Conservation (phyloP, 1,139 yeast genomes). For the Yamadazyma dendronema region DNA sequence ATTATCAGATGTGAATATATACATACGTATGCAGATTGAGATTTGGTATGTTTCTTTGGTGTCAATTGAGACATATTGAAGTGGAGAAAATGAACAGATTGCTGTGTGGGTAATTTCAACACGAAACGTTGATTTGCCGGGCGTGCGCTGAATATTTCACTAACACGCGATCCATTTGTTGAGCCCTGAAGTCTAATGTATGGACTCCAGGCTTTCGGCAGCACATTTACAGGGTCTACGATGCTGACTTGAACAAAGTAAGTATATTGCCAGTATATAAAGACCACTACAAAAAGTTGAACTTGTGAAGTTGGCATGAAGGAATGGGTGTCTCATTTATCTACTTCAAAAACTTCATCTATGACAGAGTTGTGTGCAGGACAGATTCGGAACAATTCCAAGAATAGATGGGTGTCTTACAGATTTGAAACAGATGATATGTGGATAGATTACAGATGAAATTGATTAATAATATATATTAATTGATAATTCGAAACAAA, state of each 20-base stretch:
- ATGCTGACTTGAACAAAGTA: too few species aligned
- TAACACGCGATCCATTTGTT: background rate
- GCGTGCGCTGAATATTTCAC: slow-evolving; percentile 1
- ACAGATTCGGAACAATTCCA: too few species aligned
- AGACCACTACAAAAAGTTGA: too few species aligned
- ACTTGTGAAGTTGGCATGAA: too few species aligned
- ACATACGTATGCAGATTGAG: slow-evolving; percentile 68
- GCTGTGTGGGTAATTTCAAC: slow-evolving; percentile 2
- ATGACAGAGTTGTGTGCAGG: too few species aligned
- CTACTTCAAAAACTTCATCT: too few species aligned
- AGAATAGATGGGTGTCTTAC: too few species aligned
- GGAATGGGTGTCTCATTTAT: too few species aligned
- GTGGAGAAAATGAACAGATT: background rate
- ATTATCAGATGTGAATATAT: too few species aligned
- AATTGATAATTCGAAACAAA: background rate
- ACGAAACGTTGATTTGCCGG: background rate
- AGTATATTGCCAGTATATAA: too few species aligned
- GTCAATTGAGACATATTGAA: slow-evolving; percentile 14
- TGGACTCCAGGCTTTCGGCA: background rate
- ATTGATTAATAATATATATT: background rate
- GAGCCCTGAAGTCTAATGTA: background rate
- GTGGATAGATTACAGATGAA: background rate
- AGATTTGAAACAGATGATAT: background rate
- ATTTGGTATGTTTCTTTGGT: slow-evolving; percentile 67
- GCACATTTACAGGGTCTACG: too few species aligned